Evolutionary conservation across 2,329 filamentous ascomycete species (phyloP).

Genomic region (Monilinia fructigena): DNA sequence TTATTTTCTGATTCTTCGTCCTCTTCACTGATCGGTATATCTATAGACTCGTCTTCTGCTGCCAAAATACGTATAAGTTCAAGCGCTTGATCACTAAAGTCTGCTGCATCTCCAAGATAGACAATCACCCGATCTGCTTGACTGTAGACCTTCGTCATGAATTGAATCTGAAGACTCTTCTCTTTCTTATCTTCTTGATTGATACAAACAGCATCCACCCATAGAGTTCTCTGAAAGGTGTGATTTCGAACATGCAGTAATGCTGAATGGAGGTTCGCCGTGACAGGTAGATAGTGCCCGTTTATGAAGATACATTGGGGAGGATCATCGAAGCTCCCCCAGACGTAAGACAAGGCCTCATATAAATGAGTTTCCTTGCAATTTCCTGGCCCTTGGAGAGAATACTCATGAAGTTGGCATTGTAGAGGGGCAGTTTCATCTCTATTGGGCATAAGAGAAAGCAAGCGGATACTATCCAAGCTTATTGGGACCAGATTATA

Average conservation of each 20-base stretch:
- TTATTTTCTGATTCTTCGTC: not conserved
- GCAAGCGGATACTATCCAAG: not conserved
- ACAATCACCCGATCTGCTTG: slow-evolving; percentile 24
- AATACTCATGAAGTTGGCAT: slow-evolving; percentile 5
- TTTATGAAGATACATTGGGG: slow-evolving; percentile 18
- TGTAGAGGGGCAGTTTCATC: not conserved
- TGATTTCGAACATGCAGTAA: slow-evolving; percentile 21
- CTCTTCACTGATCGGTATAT: not conserved
- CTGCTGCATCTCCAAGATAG: slow-evolving; percentile 26
- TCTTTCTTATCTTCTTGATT: slow-evolving; percentile 5
- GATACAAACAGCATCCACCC: slow-evolving; percentile 21
- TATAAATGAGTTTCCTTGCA: slow-evolving; percentile 10
- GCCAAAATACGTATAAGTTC: slow-evolving; percentile 20
- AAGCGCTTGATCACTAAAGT: slow-evolving; percentile 13
- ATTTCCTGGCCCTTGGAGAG: not conserved
- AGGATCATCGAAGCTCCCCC: slow-evolving; percentile 20
- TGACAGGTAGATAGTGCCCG: not conserved
- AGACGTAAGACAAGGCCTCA: slow-evolving; percentile 22
- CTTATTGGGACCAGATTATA: not conserved
- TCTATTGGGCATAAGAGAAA: not conserved
- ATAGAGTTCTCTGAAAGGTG: slow-evolving; percentile 12
- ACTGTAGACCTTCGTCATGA: slow-evolving; percentile 28
- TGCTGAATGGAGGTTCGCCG: slow-evolving; percentile 21
- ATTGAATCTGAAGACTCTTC: slow-evolving; percentile 13
- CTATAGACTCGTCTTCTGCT: slow-evolving; percentile 12